Percentiles rank a stretch among this genome's conserved stretches.
These are phyloP conservation scores for Fusarium verrucosum DNA, from an alignment of 2,329 filamentous ascomycete species.

Conservation along the genomic window DNA sequence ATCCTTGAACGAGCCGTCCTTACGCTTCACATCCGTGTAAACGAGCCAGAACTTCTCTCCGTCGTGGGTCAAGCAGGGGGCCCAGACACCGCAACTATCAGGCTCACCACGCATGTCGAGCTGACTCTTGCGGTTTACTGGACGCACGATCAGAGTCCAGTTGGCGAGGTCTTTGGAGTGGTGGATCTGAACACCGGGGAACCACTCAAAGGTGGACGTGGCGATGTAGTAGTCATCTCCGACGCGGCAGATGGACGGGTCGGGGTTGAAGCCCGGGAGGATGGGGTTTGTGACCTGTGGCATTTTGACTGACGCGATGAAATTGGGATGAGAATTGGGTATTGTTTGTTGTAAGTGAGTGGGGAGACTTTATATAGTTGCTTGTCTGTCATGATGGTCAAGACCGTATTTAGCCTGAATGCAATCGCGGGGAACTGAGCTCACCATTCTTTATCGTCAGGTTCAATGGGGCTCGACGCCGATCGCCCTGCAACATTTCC, in stretches of 20 bases:
- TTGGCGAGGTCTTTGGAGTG: slow-evolving; percentile 63
- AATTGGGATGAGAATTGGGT: neutral
- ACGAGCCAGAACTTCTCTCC: slow-evolving; percentile 70
- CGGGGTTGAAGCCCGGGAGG: slow-evolving; percentile 65
- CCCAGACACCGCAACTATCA: slow-evolving; percentile 71
- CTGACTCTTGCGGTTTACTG: slow-evolving; percentile 60
- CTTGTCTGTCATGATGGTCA: neutral
- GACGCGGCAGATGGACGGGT: slow-evolving; percentile 63
- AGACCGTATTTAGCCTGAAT: slow-evolving; percentile 35
- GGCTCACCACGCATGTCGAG: slow-evolving; percentile 68
- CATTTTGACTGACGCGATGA: slow-evolving; percentile 48
- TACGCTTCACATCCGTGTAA: slow-evolving; percentile 73
- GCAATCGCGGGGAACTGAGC: slow-evolving; percentile 8
- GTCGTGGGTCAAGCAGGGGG: slow-evolving; percentile 70
- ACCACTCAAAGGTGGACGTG: slow-evolving; percentile 66
- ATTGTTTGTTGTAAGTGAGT: neutral
- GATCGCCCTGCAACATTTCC: slow-evolving; percentile 14
- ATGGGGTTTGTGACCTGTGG: slow-evolving; percentile 62
- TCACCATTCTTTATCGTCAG: neutral
- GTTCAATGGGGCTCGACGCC: neutral
- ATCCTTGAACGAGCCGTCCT: slow-evolving; percentile 72
- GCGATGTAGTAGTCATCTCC: slow-evolving; percentile 65
- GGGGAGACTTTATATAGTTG: slow-evolving; percentile 5
- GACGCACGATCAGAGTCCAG: slow-evolving; percentile 59
- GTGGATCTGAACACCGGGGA: slow-evolving; percentile 64